Evolutionary conservation across 1,284 basidiomycete species (phyloP), one percentile per base, ranked within the genome.

Genomic region (Apiotrichum gamsii): DNA sequence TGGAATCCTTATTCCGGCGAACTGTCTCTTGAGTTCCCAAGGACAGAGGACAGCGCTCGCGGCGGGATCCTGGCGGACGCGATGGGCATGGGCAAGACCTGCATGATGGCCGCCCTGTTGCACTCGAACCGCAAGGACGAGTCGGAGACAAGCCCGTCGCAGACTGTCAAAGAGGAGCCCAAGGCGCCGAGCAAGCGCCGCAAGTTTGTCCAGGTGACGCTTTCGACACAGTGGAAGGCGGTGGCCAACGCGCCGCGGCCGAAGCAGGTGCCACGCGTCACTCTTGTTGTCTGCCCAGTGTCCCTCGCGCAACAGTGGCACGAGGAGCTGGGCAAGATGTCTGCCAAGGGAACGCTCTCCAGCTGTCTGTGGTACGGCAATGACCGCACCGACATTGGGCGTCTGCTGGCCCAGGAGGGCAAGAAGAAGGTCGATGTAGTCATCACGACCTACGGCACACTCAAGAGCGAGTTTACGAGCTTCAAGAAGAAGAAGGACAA

Each of bases 1-100:
- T 89, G 66, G 75, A 91, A 90, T 57, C 81, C 87, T 2, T 90
- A 90, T 65, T 89, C 89, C n/a, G 91, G 94, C n/a, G 90, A 97
- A 66, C 75, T 97, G 35, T 90, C 84, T 58, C 74, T 96, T 24
- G 78, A 84, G 15, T 93, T 96, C 56, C 94, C 93, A 0, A 83
- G 78, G 56, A 82, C 87, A 0, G 84, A 90, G 60, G 79, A 81
- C 39, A 83, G 81, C 49, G 84, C 87, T 42, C 80, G 80, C 58
- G 93, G 93, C 6, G 72, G 72, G 8, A 73, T 74, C 19, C 47
- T 74, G 16, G 72, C 72, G 0, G 72, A 74, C 42, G 63, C 69
- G 0, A 74, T 74, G 72, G 72, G 70, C 9, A 88, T 97, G 82
- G 94, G 94, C 4, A 98, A 98, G 74, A 96, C 94, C 5, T 71